Evolutionary conservation across 768 basidiomycete genomes (phyloP), one percentile per base, ranked within the genome.

Genomic region (Porphyrellus cyaneotinctus): DNA sequence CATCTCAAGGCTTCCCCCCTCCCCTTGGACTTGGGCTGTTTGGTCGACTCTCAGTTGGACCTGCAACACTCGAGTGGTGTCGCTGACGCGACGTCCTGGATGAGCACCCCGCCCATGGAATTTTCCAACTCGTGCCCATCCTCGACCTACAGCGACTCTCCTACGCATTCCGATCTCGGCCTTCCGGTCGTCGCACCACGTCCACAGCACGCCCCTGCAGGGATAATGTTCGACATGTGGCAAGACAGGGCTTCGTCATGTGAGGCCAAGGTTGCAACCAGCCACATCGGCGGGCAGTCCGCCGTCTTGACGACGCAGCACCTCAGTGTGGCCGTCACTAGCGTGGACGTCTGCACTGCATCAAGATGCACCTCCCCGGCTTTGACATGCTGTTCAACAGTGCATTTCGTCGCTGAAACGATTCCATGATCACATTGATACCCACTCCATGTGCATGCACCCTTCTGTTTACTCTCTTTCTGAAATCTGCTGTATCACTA

Each of bases 91-190:
- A 1, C 43, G 0, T 49, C 60, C 9, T 64, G 63, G 63, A 18
- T 43, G 7, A 42, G 31, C 12, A 23, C 59, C 50, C 51, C 56
- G 59, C 49, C 56, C 61, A 14, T 49, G 22, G 58, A 57, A 23
- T 54, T 63, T 7, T 7, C 61, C 2, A 47, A 60, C 30, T 74
- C 75, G 1, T 62, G 68, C 8, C 65, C 76, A 0, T 76, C 77
- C 0, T 75, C 78, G 3, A 64, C 69, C 6, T 78, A 78, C 58
- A 72, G 75, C 0, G 73, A 74, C 2, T 78, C 77, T 0, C 74
- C 76, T 0, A 62, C 70, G 0, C 69, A 55, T 0, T 65, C 70
- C 3, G 69, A 72, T 14, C 58, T 58, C 44, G 46, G 58, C 14
- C 55, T 70, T 0, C 69, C 69, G 0, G 24, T 71, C 18, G 24